Conservation (phyloP, 2,329 filamentous ascomycete species). For the Plectosphaerella plurivora region DNA sequence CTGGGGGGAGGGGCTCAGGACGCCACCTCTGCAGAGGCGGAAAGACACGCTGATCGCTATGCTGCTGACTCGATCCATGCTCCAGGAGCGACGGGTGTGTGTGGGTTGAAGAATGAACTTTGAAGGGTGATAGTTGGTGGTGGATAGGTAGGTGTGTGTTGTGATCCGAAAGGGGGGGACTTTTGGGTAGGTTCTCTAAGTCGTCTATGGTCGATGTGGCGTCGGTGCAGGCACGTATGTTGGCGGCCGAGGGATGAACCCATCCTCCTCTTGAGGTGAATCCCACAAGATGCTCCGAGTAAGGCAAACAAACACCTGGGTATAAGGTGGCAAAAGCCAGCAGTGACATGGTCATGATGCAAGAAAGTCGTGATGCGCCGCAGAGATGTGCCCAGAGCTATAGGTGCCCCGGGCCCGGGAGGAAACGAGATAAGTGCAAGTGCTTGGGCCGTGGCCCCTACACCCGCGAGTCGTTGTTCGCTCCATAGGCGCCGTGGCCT, state of each 20-base stretch:
- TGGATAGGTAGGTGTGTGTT: neutral
- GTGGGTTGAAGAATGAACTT: neutral
- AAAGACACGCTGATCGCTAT: constrained; percentile 2
- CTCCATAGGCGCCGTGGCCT: constrained; percentile 5
- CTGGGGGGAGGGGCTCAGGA: too few relatives aligned
- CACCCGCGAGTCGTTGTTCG: neutral
- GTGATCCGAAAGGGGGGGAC: neutral
- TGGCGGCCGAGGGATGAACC: too few relatives aligned
- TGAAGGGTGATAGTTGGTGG: neutral
- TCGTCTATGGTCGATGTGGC: constrained; percentile 13
- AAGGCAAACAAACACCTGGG: constrained; percentile 13
- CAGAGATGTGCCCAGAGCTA: neutral
- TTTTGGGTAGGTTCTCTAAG: constrained; percentile 11
- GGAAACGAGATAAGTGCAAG: constrained; percentile 2
- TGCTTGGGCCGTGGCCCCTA: constrained; percentile 4
- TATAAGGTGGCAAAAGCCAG: constrained; percentile 14
- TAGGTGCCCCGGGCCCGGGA: constrained; percentile 1
- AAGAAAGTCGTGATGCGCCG: constrained; percentile 12
- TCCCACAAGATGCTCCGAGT: constrained; percentile 12
- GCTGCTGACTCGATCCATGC: neutral
- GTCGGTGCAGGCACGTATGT: neutral
- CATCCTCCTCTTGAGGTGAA: too few relatives aligned
- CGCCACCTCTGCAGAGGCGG: constrained; percentile 2
- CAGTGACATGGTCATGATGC: constrained; percentile 12
- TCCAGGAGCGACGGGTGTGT: neutral